Evolutionary conservation across 2,329 filamentous ascomycete species (phyloP).

Genomic region (Ceratocystis papillata): DNA sequence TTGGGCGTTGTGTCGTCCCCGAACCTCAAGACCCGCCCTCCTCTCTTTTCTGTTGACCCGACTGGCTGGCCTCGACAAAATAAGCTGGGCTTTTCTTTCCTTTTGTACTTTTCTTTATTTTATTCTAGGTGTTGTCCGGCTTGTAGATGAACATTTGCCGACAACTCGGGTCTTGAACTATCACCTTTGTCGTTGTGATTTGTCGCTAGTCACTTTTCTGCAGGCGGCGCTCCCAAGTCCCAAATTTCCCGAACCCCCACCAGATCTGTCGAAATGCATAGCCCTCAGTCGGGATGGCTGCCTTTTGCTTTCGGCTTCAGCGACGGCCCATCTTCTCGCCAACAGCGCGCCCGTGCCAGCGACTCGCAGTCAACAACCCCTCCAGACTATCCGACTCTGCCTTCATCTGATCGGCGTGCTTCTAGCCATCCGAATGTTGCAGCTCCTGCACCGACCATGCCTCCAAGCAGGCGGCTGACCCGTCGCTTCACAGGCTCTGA

Average conservation of each 20-base stretch:
- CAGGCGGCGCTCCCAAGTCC: conserved; percentile 12
- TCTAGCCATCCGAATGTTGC: neutral
- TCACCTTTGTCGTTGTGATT: conserved; percentile 7
- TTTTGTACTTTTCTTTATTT: neutral
- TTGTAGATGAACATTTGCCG: neutral
- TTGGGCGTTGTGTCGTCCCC: neutral
- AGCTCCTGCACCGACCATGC: conserved; percentile 13
- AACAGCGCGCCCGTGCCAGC: neutral
- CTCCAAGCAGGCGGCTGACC: conserved; percentile 11
- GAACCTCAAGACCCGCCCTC: neutral
- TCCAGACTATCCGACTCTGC: neutral
- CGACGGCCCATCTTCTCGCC: conserved; percentile 7
- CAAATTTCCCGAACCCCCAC: conserved; percentile 19
- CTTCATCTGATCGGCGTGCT: neutral
- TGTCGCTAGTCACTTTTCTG: conserved; percentile 19
- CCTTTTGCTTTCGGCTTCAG: conserved; percentile 12
- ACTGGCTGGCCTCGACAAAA: neutral
- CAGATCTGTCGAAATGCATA: neutral
- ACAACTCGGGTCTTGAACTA: neutral
- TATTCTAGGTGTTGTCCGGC: neutral
- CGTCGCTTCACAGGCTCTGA: conserved; percentile 35
- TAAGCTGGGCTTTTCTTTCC: neutral
- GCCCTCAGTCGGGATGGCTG: conserved; percentile 12
- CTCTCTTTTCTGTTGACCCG: neutral
- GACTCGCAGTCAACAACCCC: conserved; percentile 16